Evolutionary conservation across 345 rosid species (phyloP).

Genomic region (Citrus hindsii): DNA sequence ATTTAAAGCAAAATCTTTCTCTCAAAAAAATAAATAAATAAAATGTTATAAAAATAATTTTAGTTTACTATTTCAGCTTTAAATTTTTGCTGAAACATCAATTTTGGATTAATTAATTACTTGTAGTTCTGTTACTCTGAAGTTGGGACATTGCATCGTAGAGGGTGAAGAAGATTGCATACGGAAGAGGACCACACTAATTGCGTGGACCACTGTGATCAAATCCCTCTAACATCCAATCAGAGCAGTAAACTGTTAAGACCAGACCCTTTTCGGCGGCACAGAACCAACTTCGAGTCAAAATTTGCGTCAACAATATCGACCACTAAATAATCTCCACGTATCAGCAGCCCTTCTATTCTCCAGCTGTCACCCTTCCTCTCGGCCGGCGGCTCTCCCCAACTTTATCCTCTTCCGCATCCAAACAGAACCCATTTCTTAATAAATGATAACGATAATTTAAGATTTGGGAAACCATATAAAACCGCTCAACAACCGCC

Average conservation of each 20-base stretch:
- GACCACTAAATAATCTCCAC: conserved; percentile 4
- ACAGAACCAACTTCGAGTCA: background rate
- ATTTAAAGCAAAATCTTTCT: background rate
- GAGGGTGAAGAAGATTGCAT: background rate
- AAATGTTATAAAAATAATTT: too few relatives aligned
- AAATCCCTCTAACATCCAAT: background rate
- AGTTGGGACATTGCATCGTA: background rate
- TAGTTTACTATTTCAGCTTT: too few relatives aligned
- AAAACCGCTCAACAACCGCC: conserved; percentile 14
- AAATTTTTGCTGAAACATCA: too few relatives aligned
- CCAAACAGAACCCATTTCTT: background rate
- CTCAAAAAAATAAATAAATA: background rate
- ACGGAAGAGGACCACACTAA: background rate
- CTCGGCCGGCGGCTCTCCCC: background rate
- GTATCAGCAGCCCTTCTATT: background rate
- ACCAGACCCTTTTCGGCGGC: background rate
- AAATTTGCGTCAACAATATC: background rate
- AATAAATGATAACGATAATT: background rate
- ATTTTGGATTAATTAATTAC: too few relatives aligned
- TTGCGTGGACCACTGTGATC: background rate
- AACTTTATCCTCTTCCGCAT: background rate
- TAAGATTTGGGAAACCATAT: background rate
- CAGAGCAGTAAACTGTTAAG: background rate
- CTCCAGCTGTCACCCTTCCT: background rate
- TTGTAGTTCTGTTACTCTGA: background rate